Base-by-base conservation (phyloP, 2,329 filamentous ascomycete species). In the Monosporascus sp. region DNA sequence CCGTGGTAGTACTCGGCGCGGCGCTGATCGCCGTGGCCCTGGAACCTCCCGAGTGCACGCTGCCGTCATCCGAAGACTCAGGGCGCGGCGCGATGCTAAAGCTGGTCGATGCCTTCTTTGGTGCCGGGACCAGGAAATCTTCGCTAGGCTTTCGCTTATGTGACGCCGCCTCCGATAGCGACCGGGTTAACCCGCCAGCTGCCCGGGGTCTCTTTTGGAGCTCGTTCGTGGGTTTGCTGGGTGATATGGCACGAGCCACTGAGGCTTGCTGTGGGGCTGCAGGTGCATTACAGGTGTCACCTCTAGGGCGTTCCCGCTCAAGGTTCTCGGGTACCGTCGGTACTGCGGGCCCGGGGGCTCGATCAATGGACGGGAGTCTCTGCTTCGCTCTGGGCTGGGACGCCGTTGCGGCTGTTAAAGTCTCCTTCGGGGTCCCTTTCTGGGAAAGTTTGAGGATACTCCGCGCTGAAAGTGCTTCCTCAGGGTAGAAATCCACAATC, bases 401-500 rank as follows among this genome's bases (percentile, higher is more conserved):
- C 17, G 17, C 44, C 26, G 26, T 26, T 49, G 44, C 35, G n/a
- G 22, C 3, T 31, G 51, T n/a, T 37, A 26, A 40, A 7, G 20
- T 20, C 17, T 17, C n/a, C 24, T 35, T 37, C 31, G 31, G 31
- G 9, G 49, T 49, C 35, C 46, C 44, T 40, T 46, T 45, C 48
- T 48, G 37, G 5, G 55, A 45, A 8, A 60, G n/a, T 7, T 55
- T 55, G 15, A 60, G 37, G 24, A 55, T 37, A 1, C 20, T 49
- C 40, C 44, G 57, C 28, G 59, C 56, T 11, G 28, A 35, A 4
- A 50, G 50, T 22, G 63, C 54, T 37, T 67, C 66, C 3, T 59
- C 55, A 3, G 65, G 60, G 50, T 70, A 66, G 22, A 58, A 56
- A 7, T 60, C 55, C 5, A 70, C 56, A 26, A 65, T 60, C 2